Evolutionary conservation across 176 grass and related monocot genomes (phyloP).

Genomic region (Secale cereale): DNA sequence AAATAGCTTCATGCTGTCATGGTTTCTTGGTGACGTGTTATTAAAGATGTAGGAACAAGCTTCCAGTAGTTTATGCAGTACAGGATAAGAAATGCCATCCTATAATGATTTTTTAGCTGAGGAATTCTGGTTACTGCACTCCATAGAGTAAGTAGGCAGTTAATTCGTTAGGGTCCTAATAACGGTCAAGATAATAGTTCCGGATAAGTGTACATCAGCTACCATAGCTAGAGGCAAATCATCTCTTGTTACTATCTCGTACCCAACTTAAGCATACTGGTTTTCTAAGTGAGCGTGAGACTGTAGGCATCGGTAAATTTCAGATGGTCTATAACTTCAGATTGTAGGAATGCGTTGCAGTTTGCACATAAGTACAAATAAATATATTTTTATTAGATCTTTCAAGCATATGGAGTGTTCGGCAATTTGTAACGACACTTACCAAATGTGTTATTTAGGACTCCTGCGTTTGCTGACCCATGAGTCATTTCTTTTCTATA

Average conservation of each 20-base stretch:
- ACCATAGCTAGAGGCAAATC: neutral
- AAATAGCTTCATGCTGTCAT: neutral
- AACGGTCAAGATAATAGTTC: neutral
- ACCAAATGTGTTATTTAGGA: neutral
- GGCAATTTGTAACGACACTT: neutral
- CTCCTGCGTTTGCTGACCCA: constrained; percentile 10
- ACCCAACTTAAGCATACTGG: neutral
- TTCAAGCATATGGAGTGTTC: neutral
- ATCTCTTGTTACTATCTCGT: neutral
- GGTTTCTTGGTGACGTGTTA: constrained; percentile 1
- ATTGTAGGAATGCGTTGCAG: neutral
- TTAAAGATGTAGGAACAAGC: neutral
- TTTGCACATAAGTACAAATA: neutral
- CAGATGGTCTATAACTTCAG: neutral
- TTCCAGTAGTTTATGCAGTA: neutral
- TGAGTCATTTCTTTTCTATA: neutral
- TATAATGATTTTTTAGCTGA: neutral
- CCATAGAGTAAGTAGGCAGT: neutral
- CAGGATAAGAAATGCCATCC: neutral
- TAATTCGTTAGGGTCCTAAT: constrained; percentile 14
- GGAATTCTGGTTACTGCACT: neutral
- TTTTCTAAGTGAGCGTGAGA: constrained; percentile 1
- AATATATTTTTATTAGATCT: neutral
- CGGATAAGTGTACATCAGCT: neutral
- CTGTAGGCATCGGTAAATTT: neutral